These are phyloP conservation scores for Pseudodiploospora longispora DNA, from an alignment of 2,329 filamentous ascomycete genomes.

Conservation along the genomic window DNA sequence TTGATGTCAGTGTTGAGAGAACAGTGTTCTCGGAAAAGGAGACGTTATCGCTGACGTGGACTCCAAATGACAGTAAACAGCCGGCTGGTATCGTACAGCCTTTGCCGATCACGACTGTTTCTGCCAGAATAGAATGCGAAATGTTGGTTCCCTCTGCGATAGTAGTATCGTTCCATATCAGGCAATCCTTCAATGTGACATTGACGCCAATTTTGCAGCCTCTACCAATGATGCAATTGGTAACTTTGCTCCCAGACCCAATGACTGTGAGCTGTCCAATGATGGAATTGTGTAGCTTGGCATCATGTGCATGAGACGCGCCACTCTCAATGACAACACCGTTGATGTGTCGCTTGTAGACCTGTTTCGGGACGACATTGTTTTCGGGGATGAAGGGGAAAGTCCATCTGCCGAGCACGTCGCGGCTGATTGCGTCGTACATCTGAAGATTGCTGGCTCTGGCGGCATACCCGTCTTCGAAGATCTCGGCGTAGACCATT, in stretches of 20 bases:
- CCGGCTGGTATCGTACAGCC: conserved; percentile 62
- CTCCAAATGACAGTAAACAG: conserved; percentile 71
- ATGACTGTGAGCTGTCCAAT: conserved; percentile 71
- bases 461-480: conserved; percentile 76
- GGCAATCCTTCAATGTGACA: conserved; percentile 69
- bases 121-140: conserved; percentile 66
- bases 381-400: conserved; percentile 85
- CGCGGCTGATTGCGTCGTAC: conserved; percentile 82
- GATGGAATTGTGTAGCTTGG: conserved; percentile 61
- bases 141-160: conserved; percentile 70
- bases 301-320: conserved; percentile 66
- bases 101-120: conserved; percentile 62
- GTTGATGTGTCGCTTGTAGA: conserved; percentile 62
- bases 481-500: conserved; percentile 85
- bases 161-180: conserved; percentile 78
- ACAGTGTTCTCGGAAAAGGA: conserved; percentile 30
- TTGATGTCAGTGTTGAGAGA: conserved; percentile 26
- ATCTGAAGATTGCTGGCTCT: conserved; percentile 78
- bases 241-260: conserved; percentile 61
- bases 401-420: conserved; percentile 80
- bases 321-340: conserved; percentile 72
- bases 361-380: conserved; percentile 71
- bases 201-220: conserved; percentile 82
- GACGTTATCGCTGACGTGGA: conserved; percentile 58
- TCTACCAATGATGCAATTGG: conserved; percentile 72